These are phyloP conservation scores for Cladorrhinum sp. DNA, from an alignment of 2,329 filamentous ascomycete species.

Conservation along the genomic window DNA sequence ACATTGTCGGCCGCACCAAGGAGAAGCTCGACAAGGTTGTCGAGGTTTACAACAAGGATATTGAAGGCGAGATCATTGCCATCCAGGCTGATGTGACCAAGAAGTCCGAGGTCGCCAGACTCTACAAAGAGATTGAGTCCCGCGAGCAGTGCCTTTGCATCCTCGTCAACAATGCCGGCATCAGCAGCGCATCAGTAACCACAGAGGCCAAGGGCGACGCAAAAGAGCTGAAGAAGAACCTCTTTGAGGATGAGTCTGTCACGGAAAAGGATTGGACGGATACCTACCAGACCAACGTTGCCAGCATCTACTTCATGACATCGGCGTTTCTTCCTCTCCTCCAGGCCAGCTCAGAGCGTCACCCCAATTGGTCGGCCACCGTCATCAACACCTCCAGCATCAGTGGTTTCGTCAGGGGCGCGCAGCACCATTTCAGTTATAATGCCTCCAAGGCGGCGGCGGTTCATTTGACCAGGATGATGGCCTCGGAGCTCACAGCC, in stretches of 20 bases:
- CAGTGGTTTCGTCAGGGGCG: slow-evolving; percentile 60
- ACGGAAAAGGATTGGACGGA: slow-evolving; percentile 68
- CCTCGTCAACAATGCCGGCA: slow-evolving; percentile 67
- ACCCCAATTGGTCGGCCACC: slow-evolving; percentile 51
- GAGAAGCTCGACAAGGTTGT: slow-evolving; percentile 62
- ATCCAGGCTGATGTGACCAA: slow-evolving; percentile 62
- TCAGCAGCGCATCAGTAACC: slow-evolving; percentile 54
- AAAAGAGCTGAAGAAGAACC: slow-evolving; percentile 51
- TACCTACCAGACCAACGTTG: slow-evolving; percentile 72
- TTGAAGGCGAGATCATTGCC: slow-evolving; percentile 55
- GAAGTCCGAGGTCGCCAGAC: slow-evolving; percentile 55
- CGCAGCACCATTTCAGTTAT: slow-evolving; percentile 65
- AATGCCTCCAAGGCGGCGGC: slow-evolving; percentile 63
- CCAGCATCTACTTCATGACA: slow-evolving; percentile 64
- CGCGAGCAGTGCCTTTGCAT: slow-evolving; percentile 59
- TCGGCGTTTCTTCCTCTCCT: slow-evolving; percentile 62
- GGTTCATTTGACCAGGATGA: slow-evolving; percentile 61
- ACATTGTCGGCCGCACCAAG: slow-evolving; percentile 63
- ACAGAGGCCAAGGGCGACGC: slow-evolving; percentile 51
- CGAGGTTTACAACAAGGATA: slow-evolving; percentile 53
- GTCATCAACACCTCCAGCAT: slow-evolving; percentile 69
- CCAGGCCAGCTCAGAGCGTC: slow-evolving; percentile 45
- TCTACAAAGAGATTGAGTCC: slow-evolving; percentile 56
- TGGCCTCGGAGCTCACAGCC: slow-evolving; percentile 57
- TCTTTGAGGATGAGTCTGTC: slow-evolving; percentile 61